phyloP scores from a whole-genome alignment of 768 basidiomycete species.

The Rhodotorula paludigena region DNA sequence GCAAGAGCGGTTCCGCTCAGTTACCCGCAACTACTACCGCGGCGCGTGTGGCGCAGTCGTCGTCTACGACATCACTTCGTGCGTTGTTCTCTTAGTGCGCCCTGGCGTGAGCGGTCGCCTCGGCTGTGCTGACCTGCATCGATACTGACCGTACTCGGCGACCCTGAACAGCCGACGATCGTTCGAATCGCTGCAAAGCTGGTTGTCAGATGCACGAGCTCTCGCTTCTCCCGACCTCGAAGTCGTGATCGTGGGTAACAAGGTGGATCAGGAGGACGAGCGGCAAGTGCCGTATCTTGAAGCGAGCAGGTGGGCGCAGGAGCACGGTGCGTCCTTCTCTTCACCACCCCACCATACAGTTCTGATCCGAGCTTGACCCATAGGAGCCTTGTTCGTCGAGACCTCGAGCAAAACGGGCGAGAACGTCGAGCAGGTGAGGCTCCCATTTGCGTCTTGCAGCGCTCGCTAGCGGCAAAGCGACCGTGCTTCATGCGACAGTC shows the following conservation, averaged over 20 bases:
- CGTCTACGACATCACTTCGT: constrained; percentile 51
- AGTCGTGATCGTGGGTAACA: constrained; percentile 56
- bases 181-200: constrained; percentile 73
- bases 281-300: constrained; percentile 93
- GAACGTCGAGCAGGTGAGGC: constrained; percentile 61
- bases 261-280: constrained; percentile 85
- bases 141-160: background rate
- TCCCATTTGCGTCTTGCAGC: background rate
- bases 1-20: constrained; percentile 33
- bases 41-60: constrained; percentile 58
- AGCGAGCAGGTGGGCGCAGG: constrained; percentile 90
- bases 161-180: constrained; percentile 59
- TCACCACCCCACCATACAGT: background rate
- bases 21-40: constrained; percentile 64
- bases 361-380: background rate
- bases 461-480: background rate
- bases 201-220: constrained; percentile 90
- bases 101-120: no score
- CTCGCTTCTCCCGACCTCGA: constrained; percentile 87
- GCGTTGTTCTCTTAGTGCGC: constrained; percentile 37
- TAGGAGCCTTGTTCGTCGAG: constrained; percentile 90
- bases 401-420: constrained; percentile 85
- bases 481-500: no score
- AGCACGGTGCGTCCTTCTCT: constrained; percentile 62
- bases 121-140: no score